phyloP scores from a whole-genome alignment of 306 rosid genomes.

The Vigna mungo region DNA sequence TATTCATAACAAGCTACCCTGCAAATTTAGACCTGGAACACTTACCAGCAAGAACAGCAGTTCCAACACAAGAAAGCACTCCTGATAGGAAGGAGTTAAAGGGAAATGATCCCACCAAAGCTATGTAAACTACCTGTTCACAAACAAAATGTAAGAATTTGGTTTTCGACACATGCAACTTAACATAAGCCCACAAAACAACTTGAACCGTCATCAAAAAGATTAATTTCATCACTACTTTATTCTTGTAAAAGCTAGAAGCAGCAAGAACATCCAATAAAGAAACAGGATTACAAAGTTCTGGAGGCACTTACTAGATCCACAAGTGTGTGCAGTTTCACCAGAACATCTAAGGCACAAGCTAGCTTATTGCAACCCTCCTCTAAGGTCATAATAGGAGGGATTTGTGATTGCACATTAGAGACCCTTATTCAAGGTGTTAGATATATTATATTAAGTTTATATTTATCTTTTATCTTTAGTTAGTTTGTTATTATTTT shows the following conservation, averaged over 20 bases:
- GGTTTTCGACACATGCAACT: not conserved
- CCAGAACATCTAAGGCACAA: constrained; percentile 9
- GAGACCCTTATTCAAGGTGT: not conserved
- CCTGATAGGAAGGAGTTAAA: constrained; percentile 92
- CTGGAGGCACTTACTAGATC: not conserved
- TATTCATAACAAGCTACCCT: constrained; percentile 3
- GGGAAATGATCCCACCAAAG: constrained; percentile 89
- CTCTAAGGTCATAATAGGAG: not conserved
- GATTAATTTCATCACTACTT: not conserved
- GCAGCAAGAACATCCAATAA: constrained; percentile 8
- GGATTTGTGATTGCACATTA: not conserved
- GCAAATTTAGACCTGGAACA: not conserved
- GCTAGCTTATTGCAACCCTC: constrained; percentile 21
- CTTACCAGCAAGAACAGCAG: constrained; percentile 97
- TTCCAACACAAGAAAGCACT: constrained; percentile 84
- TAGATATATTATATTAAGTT: no score
- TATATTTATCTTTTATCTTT: no score
- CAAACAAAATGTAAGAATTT: not conserved
- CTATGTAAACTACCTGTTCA: constrained; percentile 83
- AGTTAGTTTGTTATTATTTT: no score
- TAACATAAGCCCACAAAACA: not conserved
- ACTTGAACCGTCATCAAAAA: not conserved
- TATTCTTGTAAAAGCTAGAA: not conserved
- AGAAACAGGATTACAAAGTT: constrained; percentile 9
- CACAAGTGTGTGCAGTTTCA: not conserved